Percentiles rank a stretch among this genome's conserved stretches.
Evolutionary conservation across 2,329 filamentous ascomycete species (phyloP).

Genomic region (Neofusicoccum kwambonambiense): DNA sequence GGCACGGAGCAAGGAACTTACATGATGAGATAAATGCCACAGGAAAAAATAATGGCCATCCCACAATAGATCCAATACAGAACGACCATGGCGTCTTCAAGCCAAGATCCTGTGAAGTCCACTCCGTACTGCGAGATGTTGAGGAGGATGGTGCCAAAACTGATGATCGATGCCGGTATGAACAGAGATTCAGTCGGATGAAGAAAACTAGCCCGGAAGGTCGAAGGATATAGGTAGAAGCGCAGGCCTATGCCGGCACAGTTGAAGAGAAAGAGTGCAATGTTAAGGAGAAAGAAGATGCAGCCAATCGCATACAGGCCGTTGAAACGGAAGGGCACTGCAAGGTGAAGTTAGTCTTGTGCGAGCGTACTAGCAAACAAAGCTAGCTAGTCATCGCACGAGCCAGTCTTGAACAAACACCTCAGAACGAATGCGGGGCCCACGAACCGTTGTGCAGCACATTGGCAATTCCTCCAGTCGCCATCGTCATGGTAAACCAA

Average conservation of each 20-base stretch:
- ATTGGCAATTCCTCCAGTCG: slow-evolving; percentile 60
- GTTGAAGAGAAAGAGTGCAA: slow-evolving; percentile 68
- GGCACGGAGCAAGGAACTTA: slow-evolving; percentile 48
- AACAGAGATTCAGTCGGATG: slow-evolving; percentile 80
- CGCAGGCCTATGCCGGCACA: slow-evolving; percentile 64
- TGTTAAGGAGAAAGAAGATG: slow-evolving; percentile 49
- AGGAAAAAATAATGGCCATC: slow-evolving; percentile 65
- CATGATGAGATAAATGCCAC: slow-evolving; percentile 71
- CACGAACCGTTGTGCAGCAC: slow-evolving; percentile 56
- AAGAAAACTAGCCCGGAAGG: slow-evolving; percentile 68
- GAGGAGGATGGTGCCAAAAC: slow-evolving; percentile 61
- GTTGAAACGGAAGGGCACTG: slow-evolving; percentile 43
- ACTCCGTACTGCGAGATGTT: slow-evolving; percentile 75
- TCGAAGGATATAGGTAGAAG: slow-evolving; percentile 68
- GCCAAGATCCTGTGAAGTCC: slow-evolving; percentile 54
- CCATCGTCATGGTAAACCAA: slow-evolving; percentile 72
- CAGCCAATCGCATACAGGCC: slow-evolving; percentile 50
- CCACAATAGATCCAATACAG: slow-evolving; percentile 74
- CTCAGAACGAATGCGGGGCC: not conserved
- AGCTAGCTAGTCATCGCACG: too few species aligned
- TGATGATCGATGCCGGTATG: slow-evolving; percentile 66
- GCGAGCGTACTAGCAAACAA: not conserved
- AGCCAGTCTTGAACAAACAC: not conserved
- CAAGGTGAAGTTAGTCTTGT: not conserved
- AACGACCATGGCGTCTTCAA: slow-evolving; percentile 57